Base-by-base conservation (phyloP, 2,329 filamentous ascomycete genomes). In the Pleurostoma richardsiae region DNA sequence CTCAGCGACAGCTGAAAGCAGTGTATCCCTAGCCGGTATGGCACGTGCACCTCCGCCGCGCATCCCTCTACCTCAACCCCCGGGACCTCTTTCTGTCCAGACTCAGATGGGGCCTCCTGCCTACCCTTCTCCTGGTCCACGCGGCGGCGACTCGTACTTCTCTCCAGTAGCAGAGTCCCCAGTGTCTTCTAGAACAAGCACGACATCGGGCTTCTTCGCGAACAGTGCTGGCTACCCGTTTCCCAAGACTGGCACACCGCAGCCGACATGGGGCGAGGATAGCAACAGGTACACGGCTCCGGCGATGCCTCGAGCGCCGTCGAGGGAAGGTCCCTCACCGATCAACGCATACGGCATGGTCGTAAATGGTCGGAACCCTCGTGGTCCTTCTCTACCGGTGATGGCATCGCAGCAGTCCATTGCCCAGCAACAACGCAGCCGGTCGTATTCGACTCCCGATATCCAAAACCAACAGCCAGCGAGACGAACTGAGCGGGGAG, bases 381-480 rank as follows among this genome's bases (percentile, higher is more conserved):
- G 89, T 56, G 80, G 87, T n/a, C 89, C 89, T 27, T 95, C 88
- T 8, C 73, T 95, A 56, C 88, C 87, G 40, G 85, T 81, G 19
- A 85, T 89, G 77, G 74, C 83, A 11, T 71, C 74, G 1, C 69
- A 49, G 31, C 47, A 47, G 56, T 71, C 76, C 57, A 72, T 76
- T 52, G 67, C 77, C 61, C 71, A 84, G 52, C 84, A 89, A 62
- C 83, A 86, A 60, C 80, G 90, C 54, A 85, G 88, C 69, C 82
- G 94, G 53, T 96, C 91, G 36, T 95, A 95, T 59, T 97, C 92
- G 69, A 96, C 91, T 52, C 92, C 94, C 6, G 91, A 97, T 63
- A 96, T 96, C 56, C 89, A 95, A 54, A 84, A 79, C 45, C 79
- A 83, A 45, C 76, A 79, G 52, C 73, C 76, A 60, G 75, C 82